Conservation (phyloP, 768 basidiomycete species). For the Rhizopogon rudus region DNA sequence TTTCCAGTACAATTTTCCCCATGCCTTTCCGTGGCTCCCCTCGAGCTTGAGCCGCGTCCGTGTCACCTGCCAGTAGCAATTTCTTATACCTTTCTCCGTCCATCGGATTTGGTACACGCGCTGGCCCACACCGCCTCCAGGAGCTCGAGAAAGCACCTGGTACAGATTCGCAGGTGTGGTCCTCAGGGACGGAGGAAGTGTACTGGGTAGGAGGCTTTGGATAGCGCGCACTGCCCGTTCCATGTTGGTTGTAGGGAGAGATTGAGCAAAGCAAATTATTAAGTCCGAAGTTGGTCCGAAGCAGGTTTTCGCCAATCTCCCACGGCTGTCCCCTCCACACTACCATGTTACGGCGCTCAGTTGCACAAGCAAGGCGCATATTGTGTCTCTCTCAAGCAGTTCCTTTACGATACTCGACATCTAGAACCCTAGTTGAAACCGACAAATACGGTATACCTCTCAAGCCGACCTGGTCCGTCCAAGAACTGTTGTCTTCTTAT, state of each 20-base stretch:
- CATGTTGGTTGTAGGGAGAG: background rate
- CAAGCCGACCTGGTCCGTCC: slow-evolving; percentile 76
- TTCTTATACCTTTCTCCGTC: slow-evolving; percentile 58
- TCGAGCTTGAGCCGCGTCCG: slow-evolving; percentile 65
- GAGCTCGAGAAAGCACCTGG: slow-evolving; percentile 64
- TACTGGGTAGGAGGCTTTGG: slow-evolving; percentile 51
- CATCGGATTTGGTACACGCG: slow-evolving; percentile 72
- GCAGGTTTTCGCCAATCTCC: background rate
- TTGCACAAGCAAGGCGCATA: background rate
- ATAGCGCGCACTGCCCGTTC: slow-evolving; percentile 29
- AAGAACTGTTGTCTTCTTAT: slow-evolving; percentile 72
- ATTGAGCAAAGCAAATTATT: background rate
- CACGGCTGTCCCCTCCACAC: slow-evolving; percentile 3
- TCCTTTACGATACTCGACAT: slow-evolving; percentile 1
- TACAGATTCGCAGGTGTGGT: slow-evolving; percentile 61
- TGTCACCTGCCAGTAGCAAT: slow-evolving; percentile 75
- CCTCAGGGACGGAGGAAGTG: slow-evolving; percentile 57
- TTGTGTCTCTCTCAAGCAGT: background rate
- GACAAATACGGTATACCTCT: slow-evolving; percentile 64
- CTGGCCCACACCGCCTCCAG: slow-evolving; percentile 62
- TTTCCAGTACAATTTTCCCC: slow-evolving; percentile 78
- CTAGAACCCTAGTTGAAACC: slow-evolving; percentile 21
- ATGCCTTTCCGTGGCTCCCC: slow-evolving; percentile 75
- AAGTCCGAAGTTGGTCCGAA: background rate
- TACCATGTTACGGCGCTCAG: background rate